Base-by-base conservation (phyloP, 1,139 yeast species). In the Taiozyma onychis region DNA sequence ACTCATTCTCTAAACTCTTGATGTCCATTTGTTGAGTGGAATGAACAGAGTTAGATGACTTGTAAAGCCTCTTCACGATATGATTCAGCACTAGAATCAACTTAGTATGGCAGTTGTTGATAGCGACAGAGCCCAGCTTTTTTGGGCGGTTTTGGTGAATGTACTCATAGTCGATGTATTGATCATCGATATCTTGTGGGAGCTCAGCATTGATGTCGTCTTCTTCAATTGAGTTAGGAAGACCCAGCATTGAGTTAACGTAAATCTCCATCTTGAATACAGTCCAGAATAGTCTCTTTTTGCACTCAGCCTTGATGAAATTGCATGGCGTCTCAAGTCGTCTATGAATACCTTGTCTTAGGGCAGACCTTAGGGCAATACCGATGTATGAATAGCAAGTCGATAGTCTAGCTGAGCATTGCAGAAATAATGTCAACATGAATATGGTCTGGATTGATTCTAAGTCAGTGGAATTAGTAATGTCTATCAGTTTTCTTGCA, bases 301-400 rank as follows among this genome's bases (percentile, higher is more conserved):
- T 74, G 3, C 91, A 85, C 63, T 90, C 97, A 35, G 83, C 74
- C 64, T 87, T 95, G 43, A 88, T 84, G 1, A 90, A 58, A 81
- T 77, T 6, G 76, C 75, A 57, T 75, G 76, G 39, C 77, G 53
- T 32, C 43, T 56, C 54, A 39, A 57, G 51, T 24, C 67, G 75
- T 46, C 85, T 75, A 66, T 90, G 97, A 28, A 88, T 72, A 0
- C 96, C 96, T 61, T 88, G 90, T 57, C 90, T 78, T 46, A 89
- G 68, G 0, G 96, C 93, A 43, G 91, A 84, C 59, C 96, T 72
- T 47, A 89, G 69, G 0, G 96, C 97, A 50, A 88, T 84, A 3
- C 97, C 97, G 58, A 88, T 87, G 64, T 88, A 89, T 0, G 95
- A 85, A 65, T 90, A 89, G 66, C 97, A 89, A 0, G 95, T 86